Evolutionary conservation across 371 early-diverging fungal genomes (phyloP).

Genomic region (Mortierella sp.): DNA sequence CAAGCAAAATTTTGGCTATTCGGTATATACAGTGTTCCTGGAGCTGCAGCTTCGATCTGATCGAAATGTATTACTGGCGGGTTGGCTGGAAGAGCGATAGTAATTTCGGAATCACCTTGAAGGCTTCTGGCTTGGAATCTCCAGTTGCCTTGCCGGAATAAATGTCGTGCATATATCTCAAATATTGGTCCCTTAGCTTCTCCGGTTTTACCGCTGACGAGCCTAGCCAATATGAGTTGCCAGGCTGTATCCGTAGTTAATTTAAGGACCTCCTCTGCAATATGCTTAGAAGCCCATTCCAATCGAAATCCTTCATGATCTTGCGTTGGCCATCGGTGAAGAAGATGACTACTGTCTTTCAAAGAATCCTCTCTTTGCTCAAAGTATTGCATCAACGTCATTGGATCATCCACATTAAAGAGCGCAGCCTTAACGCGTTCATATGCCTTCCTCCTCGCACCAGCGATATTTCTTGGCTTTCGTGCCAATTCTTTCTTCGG

Average conservation of each 20-base stretch:
- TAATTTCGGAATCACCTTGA: not conserved
- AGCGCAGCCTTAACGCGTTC: constrained; percentile 25
- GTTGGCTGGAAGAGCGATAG: not conserved
- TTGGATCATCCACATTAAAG: constrained; percentile 8
- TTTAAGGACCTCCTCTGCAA: not conserved
- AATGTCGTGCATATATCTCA: not conserved
- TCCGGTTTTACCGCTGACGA: not conserved
- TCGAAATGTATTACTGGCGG: not conserved
- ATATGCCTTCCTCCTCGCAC: constrained; percentile 14
- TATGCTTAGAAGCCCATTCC: constrained; percentile 2
- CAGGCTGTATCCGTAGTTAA: not conserved
- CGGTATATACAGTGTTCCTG: not conserved
- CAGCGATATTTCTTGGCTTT: constrained; percentile 1
- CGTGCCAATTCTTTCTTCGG: constrained; percentile 12
- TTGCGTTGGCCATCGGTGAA: constrained; percentile 7
- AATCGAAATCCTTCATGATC: not conserved
- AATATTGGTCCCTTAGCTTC: not conserved
- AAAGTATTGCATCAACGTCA: constrained; percentile 32
- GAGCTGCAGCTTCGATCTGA: not conserved
- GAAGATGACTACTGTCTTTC: constrained; percentile 27
- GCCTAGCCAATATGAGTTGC: not conserved
- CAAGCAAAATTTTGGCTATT: not conserved
- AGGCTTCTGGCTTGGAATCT: not conserved
- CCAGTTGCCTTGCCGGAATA: not conserved
- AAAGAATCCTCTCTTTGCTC: constrained; percentile 18